Evolutionary conservation across 306 rosid species (phyloP), one percentile per base, ranked within the genome.

Genomic region (Pyrus betulifolia): DNA sequence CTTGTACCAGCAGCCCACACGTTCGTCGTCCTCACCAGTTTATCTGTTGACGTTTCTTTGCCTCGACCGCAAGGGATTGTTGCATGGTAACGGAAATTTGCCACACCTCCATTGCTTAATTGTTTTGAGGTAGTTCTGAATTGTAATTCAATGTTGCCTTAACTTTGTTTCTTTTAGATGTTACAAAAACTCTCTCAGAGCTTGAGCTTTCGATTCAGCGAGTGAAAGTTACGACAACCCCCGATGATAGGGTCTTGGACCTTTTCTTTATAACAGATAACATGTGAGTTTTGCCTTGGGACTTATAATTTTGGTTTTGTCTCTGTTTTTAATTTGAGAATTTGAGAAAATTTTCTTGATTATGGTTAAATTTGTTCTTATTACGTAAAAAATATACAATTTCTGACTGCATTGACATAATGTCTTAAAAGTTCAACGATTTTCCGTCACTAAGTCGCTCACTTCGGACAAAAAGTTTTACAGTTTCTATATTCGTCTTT

Each of bases 141-240:
- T 35, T 1, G 42, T 35, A 7, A 35, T 35, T 35, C 42, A 63
- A 49, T 59, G 46, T 23, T 57, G 49, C 4, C 25, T 27, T 75
- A 60, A 46, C 15, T 66, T 28, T 42, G 66, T n/a, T 30, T 77
- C 69, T 73, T 67, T 12, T 62, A 90, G 96, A 92, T 81, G 96
- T 90, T 25, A 92, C 96, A 0, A 78, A 80, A 78, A 87, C 82
- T 33, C 84, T 92, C 23, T 82, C 80, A 19, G 86, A 90, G 86
- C 93, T 92, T 57, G 97, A 90, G 81, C 93, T 92, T 79, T 35
- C 88, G 1, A 88, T 92, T 81, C 93, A 90, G 73, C 85, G 77
- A 81, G 91, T 92, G 75, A 92, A 92, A 81, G 91, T 89, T 46
- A 89, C 90, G 42, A 92, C 97, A 4, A 92, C 93, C 18, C 97